phyloP scores from a whole-genome alignment of 2,329 filamentous ascomycete genomes.

The Alternaria panax region DNA sequence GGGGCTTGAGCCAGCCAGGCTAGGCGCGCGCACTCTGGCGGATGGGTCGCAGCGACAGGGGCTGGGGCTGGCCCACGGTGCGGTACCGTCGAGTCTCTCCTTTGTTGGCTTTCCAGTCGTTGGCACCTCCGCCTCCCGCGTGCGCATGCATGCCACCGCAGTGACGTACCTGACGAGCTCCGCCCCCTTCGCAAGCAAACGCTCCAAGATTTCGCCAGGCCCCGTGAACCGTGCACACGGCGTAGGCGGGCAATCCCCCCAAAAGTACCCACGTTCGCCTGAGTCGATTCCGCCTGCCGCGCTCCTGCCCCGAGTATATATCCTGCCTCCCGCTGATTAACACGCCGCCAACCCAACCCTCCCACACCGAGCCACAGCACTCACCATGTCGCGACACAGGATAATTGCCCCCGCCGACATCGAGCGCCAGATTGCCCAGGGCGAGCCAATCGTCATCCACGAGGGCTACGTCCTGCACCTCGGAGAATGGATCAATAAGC shows the following conservation, averaged over 20 bases:
- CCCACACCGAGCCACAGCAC: conserved; percentile 7
- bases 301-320: conserved; percentile 7
- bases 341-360: conserved; percentile 3
- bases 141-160: conserved; percentile 7
- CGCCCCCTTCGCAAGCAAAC: conserved; percentile 19
- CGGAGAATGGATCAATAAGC: conserved; percentile 65
- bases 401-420: conserved; percentile 57
- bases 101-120: conserved; percentile 7
- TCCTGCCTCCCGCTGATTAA: conserved; percentile 13
- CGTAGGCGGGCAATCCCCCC: conserved; percentile 12
- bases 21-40: background rate
- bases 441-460: conserved; percentile 64
- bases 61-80: background rate
- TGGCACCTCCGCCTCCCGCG: conserved; percentile 6
- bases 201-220: conserved; percentile 12
- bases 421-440: conserved; percentile 62
- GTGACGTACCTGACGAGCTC: conserved; percentile 18
- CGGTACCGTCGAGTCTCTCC: conserved; percentile 5
- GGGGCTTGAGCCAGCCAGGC: background rate
- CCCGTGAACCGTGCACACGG: conserved; percentile 20
- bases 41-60: background rate
- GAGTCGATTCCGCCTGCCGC: conserved; percentile 8
- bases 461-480: conserved; percentile 64
- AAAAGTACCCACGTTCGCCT: conserved; percentile 11
- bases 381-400: conserved; percentile 30